Conservation (phyloP, 306 rosid species). For the Corylus heterophylla region DNA sequence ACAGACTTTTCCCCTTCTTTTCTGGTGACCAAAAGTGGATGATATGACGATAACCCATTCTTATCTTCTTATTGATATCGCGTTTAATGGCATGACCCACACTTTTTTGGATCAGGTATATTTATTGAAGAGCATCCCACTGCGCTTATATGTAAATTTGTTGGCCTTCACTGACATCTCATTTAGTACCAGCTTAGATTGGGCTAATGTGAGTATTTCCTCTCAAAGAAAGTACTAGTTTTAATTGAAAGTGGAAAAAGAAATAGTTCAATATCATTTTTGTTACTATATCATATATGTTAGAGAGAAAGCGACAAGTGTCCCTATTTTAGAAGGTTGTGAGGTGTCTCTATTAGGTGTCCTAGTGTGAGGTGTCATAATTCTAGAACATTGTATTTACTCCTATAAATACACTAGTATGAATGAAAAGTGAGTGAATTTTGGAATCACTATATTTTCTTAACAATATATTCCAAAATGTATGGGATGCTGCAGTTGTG, state of each 20-base stretch:
- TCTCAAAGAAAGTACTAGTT: neutral
- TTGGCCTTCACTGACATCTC: constrained; percentile 52
- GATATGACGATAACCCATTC: neutral
- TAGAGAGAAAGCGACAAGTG: no score
- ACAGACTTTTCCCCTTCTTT: neutral
- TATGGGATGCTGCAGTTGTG: constrained; percentile 21
- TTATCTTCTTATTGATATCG: neutral
- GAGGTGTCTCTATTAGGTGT: no score
- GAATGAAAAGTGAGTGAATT: no score
- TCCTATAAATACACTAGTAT: no score
- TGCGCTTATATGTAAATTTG: constrained; percentile 64
- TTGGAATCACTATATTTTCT: no score
- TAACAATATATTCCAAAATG: neutral
- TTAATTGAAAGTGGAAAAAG: neutral
- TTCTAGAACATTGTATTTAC: no score
- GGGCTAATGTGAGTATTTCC: constrained; percentile 66
- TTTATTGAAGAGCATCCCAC: constrained; percentile 71
- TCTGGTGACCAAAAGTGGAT: neutral
- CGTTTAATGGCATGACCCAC: neutral
- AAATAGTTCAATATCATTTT: neutral
- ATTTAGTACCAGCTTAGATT: constrained; percentile 54
- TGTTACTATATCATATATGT: neutral
- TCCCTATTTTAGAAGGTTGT: no score
- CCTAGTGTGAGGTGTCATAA: no score
- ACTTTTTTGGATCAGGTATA: constrained; percentile 52